Evolutionary conservation across 768 basidiomycete genomes (phyloP).

Genomic region (Boletus sp.): DNA sequence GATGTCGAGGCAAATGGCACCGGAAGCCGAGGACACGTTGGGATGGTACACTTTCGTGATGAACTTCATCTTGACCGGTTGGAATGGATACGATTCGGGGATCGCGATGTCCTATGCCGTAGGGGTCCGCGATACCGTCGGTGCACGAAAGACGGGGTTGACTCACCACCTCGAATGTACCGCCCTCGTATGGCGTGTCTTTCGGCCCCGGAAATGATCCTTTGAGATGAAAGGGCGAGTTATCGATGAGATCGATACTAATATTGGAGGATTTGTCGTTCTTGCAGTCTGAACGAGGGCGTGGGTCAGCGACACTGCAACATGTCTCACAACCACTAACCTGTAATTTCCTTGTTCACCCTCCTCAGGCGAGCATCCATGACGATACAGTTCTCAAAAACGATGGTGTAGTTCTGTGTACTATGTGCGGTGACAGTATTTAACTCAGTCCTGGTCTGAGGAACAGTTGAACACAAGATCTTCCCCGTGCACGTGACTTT

Average conservation of each 20-base stretch:
- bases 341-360: conserved; percentile 92
- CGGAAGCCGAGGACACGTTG: conserved; percentile 90
- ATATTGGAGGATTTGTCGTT: conserved; percentile 90
- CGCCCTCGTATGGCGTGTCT: conserved; percentile 91
- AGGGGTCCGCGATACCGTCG: conserved; percentile 2
- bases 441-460: not conserved
- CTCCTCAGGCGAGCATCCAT: conserved; percentile 90
- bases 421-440: not conserved
- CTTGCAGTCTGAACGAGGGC: conserved; percentile 69
- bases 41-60: conserved; percentile 96
- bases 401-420: not conserved
- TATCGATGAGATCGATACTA: conserved; percentile 81
- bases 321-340: conserved; percentile 36
- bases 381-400: conserved; percentile 1
- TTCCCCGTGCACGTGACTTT: conserved; percentile 24
- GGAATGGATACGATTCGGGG: conserved; percentile 87
- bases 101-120: conserved; percentile 78
- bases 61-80: conserved; percentile 98
- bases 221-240: conserved; percentile 87
- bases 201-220: conserved; percentile 91
- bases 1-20: conserved; percentile 92
- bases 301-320: conserved; percentile 8
- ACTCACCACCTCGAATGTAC: conserved; percentile 86
- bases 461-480: conserved; percentile 1
- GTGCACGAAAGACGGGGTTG: not conserved